Conservation (phyloP, 2,329 filamentous ascomycete genomes). For the Neopestalotiopsis sp. region DNA sequence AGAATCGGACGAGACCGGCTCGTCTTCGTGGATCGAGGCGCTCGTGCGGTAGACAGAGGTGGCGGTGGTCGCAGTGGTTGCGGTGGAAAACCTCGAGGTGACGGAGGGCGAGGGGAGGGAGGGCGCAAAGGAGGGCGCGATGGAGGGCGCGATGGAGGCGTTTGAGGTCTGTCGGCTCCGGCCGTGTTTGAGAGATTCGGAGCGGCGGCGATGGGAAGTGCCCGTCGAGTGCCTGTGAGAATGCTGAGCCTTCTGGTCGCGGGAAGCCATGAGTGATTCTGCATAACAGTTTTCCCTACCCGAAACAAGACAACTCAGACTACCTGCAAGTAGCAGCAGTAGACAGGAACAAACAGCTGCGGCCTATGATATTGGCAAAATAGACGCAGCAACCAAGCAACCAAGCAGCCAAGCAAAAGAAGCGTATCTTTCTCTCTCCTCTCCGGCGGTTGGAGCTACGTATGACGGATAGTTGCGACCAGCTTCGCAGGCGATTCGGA, state of each 20-base stretch:
- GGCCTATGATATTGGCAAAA: background rate
- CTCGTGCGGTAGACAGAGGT: constrained; percentile 10
- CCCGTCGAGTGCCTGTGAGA: constrained; percentile 15
- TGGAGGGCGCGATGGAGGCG: constrained; percentile 8
- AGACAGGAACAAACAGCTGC: background rate
- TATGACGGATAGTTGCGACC: background rate
- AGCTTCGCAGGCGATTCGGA: constrained; percentile 3
- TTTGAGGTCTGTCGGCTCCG: constrained; percentile 17
- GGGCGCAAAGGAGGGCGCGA: constrained; percentile 7
- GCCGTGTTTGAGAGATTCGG: constrained; percentile 9
- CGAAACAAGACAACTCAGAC: background rate
- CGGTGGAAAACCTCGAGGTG: constrained; percentile 19
- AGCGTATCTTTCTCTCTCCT: background rate
- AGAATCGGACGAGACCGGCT: constrained; percentile 29
- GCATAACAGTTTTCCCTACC: constrained; percentile 9
- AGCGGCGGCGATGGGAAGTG: constrained; percentile 21
- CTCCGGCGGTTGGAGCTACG: constrained; percentile 1
- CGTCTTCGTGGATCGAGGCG: constrained; percentile 16
- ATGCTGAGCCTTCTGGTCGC: constrained; percentile 15
- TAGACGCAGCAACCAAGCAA: background rate
- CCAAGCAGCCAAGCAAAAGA: background rate
- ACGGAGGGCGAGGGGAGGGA: constrained; percentile 17
- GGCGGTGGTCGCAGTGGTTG: constrained; percentile 14
- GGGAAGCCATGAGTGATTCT: constrained; percentile 13
- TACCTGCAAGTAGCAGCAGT: background rate